phyloP scores from a whole-genome alignment of 345 rosid species.

The Hibiscus mutabilis region DNA sequence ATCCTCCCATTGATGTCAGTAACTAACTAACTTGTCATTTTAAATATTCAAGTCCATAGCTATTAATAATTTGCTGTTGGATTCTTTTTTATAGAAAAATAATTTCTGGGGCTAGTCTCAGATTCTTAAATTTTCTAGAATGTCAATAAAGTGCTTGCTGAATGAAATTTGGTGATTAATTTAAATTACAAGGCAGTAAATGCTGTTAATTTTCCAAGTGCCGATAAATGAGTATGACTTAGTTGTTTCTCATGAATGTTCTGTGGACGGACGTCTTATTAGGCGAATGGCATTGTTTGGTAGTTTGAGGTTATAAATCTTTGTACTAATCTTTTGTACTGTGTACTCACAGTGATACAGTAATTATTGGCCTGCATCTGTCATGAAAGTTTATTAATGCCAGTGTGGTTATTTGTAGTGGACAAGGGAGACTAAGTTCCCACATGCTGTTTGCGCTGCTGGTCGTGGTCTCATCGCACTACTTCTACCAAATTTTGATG shows the following conservation, averaged over 20 bases:
- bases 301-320: neutral
- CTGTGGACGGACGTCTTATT: neutral
- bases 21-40: slow-evolving; percentile 2
- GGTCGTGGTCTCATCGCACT: slow-evolving; percentile 82
- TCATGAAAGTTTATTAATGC: slow-evolving; percentile 10
- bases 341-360: neutral
- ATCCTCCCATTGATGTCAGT: slow-evolving; percentile 71
- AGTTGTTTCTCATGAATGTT: neutral
- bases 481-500: slow-evolving; percentile 75
- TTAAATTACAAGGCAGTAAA: neutral
- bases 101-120: neutral
- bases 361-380: neutral
- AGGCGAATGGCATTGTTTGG: neutral
- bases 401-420: slow-evolving; percentile 35
- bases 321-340: slow-evolving; percentile 1
- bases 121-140: neutral
- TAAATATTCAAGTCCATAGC: neutral
- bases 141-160: neutral
- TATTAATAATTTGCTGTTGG: too few relatives aligned
- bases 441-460: slow-evolving; percentile 95
- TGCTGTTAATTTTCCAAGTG: neutral
- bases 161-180: neutral
- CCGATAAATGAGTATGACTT: neutral
- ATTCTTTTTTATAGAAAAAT: neutral
- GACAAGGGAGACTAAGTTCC: slow-evolving; percentile 85